A percentile compares a stretch with the other conserved stretches of the same genome.
Evolutionary conservation across 164 flowering plant genomes (phyloP).

Genomic region (Akebia trifoliata): DNA sequence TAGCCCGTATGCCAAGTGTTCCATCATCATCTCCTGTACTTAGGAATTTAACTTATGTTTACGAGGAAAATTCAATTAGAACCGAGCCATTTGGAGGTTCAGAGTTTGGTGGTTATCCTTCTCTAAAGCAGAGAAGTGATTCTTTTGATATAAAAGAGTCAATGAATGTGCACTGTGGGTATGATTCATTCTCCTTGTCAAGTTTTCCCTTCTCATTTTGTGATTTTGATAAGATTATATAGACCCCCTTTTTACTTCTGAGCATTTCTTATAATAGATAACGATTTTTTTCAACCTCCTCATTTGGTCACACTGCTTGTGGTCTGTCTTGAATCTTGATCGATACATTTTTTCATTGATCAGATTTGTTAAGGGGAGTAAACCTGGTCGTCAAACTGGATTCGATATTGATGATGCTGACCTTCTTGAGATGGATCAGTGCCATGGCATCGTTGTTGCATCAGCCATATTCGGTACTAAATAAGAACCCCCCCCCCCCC

Average conservation of each 20-base stretch:
- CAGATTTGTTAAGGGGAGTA: slow-evolving; percentile 80
- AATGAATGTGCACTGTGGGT: slow-evolving; percentile 96
- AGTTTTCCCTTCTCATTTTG: not conserved
- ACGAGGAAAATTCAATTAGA: slow-evolving; percentile 46
- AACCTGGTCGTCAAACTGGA: slow-evolving; percentile 80
- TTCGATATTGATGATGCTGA: slow-evolving; percentile 81
- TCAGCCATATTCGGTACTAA: slow-evolving; percentile 78
- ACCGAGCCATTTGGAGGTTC: slow-evolving; percentile 74
- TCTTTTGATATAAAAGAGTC: slow-evolving; percentile 81
- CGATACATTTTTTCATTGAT: too few relatives aligned
- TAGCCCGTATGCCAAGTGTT: slow-evolving; percentile 53
- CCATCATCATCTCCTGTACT: slow-evolving; percentile 67
- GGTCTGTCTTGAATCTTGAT: too few relatives aligned
- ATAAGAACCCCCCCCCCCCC: not conserved
- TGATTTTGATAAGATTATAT: not conserved
- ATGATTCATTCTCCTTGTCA: slow-evolving; percentile 22
- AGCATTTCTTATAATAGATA: too few relatives aligned
- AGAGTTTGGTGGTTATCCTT: slow-evolving; percentile 94
- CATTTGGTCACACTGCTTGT: too few relatives aligned
- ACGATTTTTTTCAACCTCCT: too few relatives aligned
- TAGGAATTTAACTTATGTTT: slow-evolving; percentile 52
- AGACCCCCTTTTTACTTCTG: too few relatives aligned
- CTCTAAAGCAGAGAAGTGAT: slow-evolving; percentile 69
- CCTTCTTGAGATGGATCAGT: slow-evolving; percentile 80
- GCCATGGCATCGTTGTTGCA: slow-evolving; percentile 83